Evolutionary conservation across 306 rosid species (phyloP).

Genomic region (Dicorynia guianensis): DNA sequence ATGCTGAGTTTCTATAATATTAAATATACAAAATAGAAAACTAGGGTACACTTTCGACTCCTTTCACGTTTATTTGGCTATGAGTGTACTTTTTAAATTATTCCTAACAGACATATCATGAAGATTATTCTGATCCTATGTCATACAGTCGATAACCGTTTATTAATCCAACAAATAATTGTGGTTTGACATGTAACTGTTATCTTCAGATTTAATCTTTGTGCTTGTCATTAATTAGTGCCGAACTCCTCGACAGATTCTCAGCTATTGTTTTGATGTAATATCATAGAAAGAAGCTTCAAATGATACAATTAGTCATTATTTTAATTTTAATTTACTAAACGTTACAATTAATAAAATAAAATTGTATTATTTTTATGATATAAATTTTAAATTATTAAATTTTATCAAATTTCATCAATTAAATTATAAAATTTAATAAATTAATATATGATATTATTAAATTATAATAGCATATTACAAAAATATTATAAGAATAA

Average conservation of each 20-base stretch:
- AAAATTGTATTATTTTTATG: no score
- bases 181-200: not conserved
- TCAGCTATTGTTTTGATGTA: not conserved
- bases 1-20: not conserved
- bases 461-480: no score
- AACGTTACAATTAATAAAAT: no score
- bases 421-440: no score
- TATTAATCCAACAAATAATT: slow-evolving; percentile 3
- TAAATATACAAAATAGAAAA: no score
- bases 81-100: not conserved
- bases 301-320: not conserved
- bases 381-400: no score
- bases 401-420: no score
- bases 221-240: no score
- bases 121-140: not conserved
- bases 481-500: no score
- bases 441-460: no score
- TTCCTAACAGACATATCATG: not conserved
- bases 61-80: not conserved
- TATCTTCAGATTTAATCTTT: no score
- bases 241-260: slow-evolving; percentile 7
- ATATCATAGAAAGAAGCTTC: not conserved
- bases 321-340: no score
- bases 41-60: not conserved
- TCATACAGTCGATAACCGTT: not conserved